Evolutionary conservation across 345 rosid genomes (phyloP).

Genomic region (Nasturtium officinale): DNA sequence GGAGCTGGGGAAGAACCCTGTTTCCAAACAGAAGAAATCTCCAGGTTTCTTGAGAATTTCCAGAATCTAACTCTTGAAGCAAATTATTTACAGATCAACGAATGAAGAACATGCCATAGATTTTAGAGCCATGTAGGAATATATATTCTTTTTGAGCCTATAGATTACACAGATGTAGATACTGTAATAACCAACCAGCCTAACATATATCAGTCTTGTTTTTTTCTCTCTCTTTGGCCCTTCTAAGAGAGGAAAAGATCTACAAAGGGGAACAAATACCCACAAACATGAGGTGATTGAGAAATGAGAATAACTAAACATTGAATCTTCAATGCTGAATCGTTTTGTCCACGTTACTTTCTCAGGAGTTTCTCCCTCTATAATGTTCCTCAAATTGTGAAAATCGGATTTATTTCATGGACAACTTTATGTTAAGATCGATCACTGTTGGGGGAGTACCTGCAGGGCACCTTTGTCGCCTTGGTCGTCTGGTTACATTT

Average conservation of each 20-base stretch:
- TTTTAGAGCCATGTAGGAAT: constrained; percentile 21
- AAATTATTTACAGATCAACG: constrained; percentile 11
- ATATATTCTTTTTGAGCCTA: constrained; percentile 8
- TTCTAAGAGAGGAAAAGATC: constrained; percentile 29
- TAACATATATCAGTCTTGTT: constrained; percentile 20
- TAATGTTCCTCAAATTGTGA: constrained; percentile 37
- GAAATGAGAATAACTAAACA: constrained; percentile 16
- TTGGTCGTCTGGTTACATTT: constrained; percentile 85
- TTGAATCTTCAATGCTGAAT: background rate
- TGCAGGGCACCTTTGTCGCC: constrained; percentile 85
- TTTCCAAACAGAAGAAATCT: constrained; percentile 32
- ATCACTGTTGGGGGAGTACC: constrained; percentile 65
- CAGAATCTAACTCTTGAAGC: constrained; percentile 30
- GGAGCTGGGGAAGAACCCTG: constrained; percentile 41
- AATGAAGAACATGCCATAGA: constrained; percentile 16
- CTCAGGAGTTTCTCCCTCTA: constrained; percentile 40
- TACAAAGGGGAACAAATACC: constrained; percentile 39
- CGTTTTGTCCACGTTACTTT: constrained; percentile 30
- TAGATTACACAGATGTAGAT: background rate
- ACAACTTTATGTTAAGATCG: constrained; percentile 49
- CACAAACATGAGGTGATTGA: constrained; percentile 25
- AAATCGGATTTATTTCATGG: constrained; percentile 24
- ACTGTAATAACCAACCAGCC: constrained; percentile 37
- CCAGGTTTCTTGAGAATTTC: constrained; percentile 34
- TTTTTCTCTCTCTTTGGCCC: constrained; percentile 15